Evolutionary conservation across 257 asterid species (phyloP).

Genomic region (Ocimum tenuiflorum): DNA sequence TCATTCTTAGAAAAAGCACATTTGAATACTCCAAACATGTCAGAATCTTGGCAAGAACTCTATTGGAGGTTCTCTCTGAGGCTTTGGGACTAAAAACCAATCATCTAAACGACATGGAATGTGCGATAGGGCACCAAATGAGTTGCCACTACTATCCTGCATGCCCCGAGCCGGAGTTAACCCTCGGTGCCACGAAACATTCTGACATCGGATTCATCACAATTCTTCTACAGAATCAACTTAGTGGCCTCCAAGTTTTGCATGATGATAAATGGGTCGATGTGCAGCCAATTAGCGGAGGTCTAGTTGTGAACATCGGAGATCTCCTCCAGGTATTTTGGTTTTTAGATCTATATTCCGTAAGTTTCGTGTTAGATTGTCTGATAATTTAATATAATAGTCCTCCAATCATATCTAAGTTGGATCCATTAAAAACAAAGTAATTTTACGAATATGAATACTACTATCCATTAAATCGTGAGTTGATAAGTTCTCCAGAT

Average conservation of each 20-base stretch:
- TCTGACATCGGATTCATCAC: conserved; percentile 39
- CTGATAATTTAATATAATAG: too few species aligned
- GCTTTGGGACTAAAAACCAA: conserved; percentile 30
- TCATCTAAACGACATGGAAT: conserved; percentile 23
- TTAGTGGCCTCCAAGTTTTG: too few species aligned
- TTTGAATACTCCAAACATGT: conserved; percentile 23
- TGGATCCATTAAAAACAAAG: too few species aligned
- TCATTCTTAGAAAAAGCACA: conserved; percentile 5
- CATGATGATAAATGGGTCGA: conserved; percentile 30
- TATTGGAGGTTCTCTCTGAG: conserved; percentile 30
- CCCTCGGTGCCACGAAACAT: conserved; percentile 30
- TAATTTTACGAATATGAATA: too few species aligned
- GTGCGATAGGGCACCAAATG: conserved; percentile 22
- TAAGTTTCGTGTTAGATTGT: too few species aligned
- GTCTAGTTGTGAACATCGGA: too few species aligned
- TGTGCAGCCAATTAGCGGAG: conserved; percentile 24
- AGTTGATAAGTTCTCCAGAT: too few species aligned
- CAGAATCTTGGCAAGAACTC: conserved; percentile 12
- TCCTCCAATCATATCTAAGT: too few species aligned
- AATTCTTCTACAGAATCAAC: conserved; percentile 31
- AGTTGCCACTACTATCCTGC: conserved; percentile 35
- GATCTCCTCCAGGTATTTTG: conserved; percentile 38
- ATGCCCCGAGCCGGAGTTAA: conserved; percentile 39
- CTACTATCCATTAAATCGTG: too few species aligned
- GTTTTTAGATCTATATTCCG: too few species aligned